Base-by-base conservation (phyloP, 1,284 basidiomycete species). In the Sporisorium scitamineum region DNA sequence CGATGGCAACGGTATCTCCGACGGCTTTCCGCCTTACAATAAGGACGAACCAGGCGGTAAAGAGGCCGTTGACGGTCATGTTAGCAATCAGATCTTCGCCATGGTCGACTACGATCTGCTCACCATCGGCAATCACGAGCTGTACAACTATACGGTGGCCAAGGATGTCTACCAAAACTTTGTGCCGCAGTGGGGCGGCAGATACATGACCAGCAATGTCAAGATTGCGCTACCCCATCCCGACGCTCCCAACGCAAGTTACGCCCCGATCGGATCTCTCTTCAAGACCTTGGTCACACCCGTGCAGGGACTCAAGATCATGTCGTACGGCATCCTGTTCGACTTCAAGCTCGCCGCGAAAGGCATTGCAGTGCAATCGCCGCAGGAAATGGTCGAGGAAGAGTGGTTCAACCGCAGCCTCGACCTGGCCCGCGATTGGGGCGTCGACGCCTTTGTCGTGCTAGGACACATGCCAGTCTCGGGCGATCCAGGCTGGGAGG, bases 41-140 rank as follows among this genome's bases (percentile, higher is more conserved):
- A 64, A 47, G 22, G 68, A 70, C 32, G 73, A 76, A 16, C 73
- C 73, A 5, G 68, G 68, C 14, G 75, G 70, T 5, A 75, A 76
- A 16, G 62, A 80, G 27, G 75, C 67, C 2, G 77, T 81, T 4
- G 76, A 82, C 24, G 81, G 80, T 11, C 83, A 84, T 50, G 75
- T 80, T 22, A 78, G 78, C 45, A 78, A 84, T 51, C 71, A 83
- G 59, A 69, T 84, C 61, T 88, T 95, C 75, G 87, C 90, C 31
- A 87, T 90, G 76, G 88, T 95, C 29, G 90, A 92, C 0, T 95
- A 94, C 82, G 94, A 96, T 82, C 80, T 94, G 9, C 89, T 95
- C 79, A 87, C 92, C 0, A 93, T 95, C 66, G 94, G 94, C 81
- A 95, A 95, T 80, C 94, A 95, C 80, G 94, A 95, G 86, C 86